These are phyloP conservation scores for Fusarium humuli DNA, from an alignment of 2,329 filamentous ascomycete genomes.

Conservation along the genomic window DNA sequence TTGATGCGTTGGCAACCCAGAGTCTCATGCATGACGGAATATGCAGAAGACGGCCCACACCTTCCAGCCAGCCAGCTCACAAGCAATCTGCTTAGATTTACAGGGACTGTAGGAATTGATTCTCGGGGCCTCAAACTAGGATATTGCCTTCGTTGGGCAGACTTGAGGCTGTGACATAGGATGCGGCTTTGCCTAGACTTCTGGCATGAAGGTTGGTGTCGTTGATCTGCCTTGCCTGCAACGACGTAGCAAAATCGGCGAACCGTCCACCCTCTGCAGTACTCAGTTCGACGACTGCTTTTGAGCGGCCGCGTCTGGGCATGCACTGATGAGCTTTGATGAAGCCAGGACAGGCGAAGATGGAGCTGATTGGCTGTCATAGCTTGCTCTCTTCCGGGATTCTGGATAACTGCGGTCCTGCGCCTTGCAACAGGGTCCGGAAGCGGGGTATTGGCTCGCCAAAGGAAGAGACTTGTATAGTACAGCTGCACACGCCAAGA, in stretches of 20 bases:
- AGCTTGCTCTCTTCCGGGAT: conserved; percentile 32
- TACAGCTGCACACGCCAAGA: conserved; percentile 34
- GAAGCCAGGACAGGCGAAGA: conserved; percentile 12
- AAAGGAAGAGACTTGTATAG: conserved; percentile 23
- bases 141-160: conserved; percentile 23
- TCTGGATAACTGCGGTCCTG: conserved; percentile 43
- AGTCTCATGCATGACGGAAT: conserved; percentile 68
- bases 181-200: conserved; percentile 1
- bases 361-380: conserved; percentile 39
- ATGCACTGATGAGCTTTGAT: conserved; percentile 28
- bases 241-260: conserved; percentile 22
- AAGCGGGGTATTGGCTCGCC: conserved; percentile 32
- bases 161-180: conserved; percentile 2
- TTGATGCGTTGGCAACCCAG: conserved; percentile 54
- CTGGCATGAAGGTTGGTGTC: conserved; percentile 5
- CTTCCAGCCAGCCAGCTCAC: conserved; percentile 40
- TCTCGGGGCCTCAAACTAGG: conserved; percentile 31
- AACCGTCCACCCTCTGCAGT: conserved; percentile 16
- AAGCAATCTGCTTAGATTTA: conserved; percentile 23
- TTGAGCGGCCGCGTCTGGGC: conserved; percentile 27
- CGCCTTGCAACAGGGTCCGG: conserved; percentile 36
- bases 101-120: conserved; percentile 25
- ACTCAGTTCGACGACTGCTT: conserved; percentile 1
- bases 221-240: conserved; percentile 5
- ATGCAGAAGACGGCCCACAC: conserved; percentile 57